Conservation (phyloP, 352 stramenopile species). For the Blastocystis sp. region DNA sequence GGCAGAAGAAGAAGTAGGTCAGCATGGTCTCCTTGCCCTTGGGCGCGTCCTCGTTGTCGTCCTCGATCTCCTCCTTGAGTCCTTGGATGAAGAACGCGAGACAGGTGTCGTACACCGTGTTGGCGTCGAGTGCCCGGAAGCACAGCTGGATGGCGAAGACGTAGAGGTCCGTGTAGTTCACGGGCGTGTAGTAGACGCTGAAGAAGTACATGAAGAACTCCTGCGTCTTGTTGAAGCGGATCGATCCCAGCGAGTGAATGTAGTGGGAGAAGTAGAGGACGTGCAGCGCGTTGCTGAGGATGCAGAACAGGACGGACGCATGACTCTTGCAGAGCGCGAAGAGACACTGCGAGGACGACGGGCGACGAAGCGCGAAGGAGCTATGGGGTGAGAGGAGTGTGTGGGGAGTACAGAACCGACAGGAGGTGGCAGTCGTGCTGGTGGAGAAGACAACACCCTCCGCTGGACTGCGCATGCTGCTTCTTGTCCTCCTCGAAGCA, state of each 20-base stretch:
- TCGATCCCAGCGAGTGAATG: not conserved
- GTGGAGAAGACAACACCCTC: conserved; percentile 12
- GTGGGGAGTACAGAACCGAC: not conserved
- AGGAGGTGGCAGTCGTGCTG: conserved; percentile 25
- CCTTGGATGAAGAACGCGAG: conserved; percentile 8
- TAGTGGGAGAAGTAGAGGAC: conserved; percentile 1
- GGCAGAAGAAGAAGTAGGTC: conserved; percentile 6
- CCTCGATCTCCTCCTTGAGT: not conserved
- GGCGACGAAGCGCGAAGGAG: not conserved
- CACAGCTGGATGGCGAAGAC: not conserved
- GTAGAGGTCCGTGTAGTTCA: conserved; percentile 16
- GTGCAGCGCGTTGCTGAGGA: conserved; percentile 17
- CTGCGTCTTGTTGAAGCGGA: conserved; percentile 23
- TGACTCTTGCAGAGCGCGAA: not conserved
- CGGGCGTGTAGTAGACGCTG: not conserved
- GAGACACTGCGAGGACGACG: not conserved
- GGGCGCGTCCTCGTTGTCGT: not conserved
- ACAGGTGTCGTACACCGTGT: not conserved
- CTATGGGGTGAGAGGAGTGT: not conserved
- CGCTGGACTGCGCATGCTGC: not conserved
- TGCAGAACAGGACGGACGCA: not conserved
- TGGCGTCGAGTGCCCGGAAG: conserved; percentile 5
- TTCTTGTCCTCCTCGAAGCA: not conserved
- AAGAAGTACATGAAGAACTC: conserved; percentile 3
- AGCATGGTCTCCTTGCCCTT: conserved; percentile 16